Evolutionary conservation across 2,329 filamentous ascomycete genomes (phyloP).

Genomic region (Diaporthe citriasiana): DNA sequence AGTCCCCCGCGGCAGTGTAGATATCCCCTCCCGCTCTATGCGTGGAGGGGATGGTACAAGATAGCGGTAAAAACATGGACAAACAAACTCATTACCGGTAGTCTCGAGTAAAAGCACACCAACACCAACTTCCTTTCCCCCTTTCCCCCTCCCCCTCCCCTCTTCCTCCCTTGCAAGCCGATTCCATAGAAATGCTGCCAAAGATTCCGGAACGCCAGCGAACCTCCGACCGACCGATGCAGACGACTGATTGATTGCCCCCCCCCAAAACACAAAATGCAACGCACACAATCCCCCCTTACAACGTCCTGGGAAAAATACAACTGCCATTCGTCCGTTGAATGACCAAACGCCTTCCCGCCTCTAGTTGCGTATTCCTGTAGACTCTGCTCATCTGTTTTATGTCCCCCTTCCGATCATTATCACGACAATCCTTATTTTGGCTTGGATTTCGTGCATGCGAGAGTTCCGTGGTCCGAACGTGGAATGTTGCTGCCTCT

Average conservation of each 20-base stretch:
- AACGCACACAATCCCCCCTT: neutral
- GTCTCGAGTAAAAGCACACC: neutral
- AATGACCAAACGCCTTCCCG: conserved; percentile 24
- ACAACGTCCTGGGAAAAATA: conserved; percentile 3
- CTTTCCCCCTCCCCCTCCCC: too few relatives aligned
- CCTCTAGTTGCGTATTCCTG: neutral
- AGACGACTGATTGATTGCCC: neutral
- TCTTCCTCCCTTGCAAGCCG: neutral
- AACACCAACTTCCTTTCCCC: neutral
- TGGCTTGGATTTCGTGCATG: neutral
- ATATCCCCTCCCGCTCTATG: neutral
- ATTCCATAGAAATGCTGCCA: conserved; percentile 2
- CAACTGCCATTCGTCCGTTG: conserved; percentile 6
- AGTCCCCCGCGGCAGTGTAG: neutral
- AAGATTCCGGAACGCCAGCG: conserved; percentile 16
- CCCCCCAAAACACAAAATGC: neutral
- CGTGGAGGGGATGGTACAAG: neutral
- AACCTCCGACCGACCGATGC: neutral
- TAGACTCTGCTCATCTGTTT: neutral
- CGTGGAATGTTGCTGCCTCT: neutral
- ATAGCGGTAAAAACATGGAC: neutral
- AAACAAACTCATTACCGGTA: conserved; percentile 3
- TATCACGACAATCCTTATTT: neutral
- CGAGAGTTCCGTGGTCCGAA: neutral
- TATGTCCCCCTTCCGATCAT: neutral